Conservation (phyloP, 139 green algal genomes). For the Picochlorum sp. region DNA sequence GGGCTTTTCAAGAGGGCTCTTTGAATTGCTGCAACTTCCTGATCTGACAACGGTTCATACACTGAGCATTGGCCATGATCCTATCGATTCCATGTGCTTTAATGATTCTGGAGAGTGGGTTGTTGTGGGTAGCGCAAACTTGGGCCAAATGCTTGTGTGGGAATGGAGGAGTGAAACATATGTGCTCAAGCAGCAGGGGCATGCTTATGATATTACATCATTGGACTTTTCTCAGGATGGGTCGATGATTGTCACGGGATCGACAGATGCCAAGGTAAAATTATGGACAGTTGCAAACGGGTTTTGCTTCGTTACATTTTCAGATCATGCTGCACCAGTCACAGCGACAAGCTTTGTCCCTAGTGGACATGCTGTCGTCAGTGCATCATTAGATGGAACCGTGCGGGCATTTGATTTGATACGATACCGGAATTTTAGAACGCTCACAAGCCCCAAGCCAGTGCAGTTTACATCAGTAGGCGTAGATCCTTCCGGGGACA, state of each 20-base stretch:
- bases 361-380: slow-evolving; percentile 25
- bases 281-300: slow-evolving; percentile 67
- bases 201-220: slow-evolving; percentile 72
- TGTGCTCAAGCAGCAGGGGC: slow-evolving; percentile 85
- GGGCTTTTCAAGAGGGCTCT: slow-evolving; percentile 75
- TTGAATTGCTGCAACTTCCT: slow-evolving; percentile 84
- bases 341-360: slow-evolving; percentile 71
- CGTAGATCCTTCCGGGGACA: slow-evolving; percentile 77
- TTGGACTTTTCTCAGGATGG: slow-evolving; percentile 79
- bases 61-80: slow-evolving; percentile 39
- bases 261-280: slow-evolving; percentile 84
- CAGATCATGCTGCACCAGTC: slow-evolving; percentile 80
- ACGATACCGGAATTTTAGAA: slow-evolving; percentile 91
- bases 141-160: slow-evolving; percentile 98
- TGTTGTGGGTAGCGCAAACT: slow-evolving; percentile 62
- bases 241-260: slow-evolving; percentile 69
- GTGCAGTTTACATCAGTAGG: slow-evolving; percentile 82
- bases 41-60: slow-evolving; percentile 58
- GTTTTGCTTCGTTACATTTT: slow-evolving; percentile 92
- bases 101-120: slow-evolving; percentile 80
- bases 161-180: slow-evolving; percentile 95
- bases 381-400: slow-evolving; percentile 72
- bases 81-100: slow-evolving; percentile 64
- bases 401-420: slow-evolving; percentile 91
- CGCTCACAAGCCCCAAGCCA: slow-evolving; percentile 68